Percentiles rank a stretch among this genome's conserved stretches.
Evolutionary conservation across 2,329 filamentous ascomycete genomes (phyloP).

Genomic region (Fusarium beomiforme): DNA sequence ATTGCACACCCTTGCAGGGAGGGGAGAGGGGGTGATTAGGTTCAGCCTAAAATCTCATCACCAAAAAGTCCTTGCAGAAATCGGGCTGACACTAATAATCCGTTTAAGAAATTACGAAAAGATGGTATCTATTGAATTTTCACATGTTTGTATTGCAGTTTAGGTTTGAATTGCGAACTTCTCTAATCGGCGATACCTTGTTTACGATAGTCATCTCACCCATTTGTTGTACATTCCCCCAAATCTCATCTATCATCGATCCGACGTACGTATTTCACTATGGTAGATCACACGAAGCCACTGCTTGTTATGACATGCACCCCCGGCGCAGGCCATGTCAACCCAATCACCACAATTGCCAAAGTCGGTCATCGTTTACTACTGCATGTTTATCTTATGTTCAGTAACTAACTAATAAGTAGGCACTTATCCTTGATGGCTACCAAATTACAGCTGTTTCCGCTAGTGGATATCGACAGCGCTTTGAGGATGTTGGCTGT

Average conservation of each 20-base stretch:
- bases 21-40: too few relatives aligned
- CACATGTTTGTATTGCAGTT: not conserved
- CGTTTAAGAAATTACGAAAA: too few relatives aligned
- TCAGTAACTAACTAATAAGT: not conserved
- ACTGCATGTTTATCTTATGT: too few relatives aligned
- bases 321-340: not conserved
- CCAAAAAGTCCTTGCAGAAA: not conserved
- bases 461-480: not conserved
- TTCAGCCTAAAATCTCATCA: not conserved
- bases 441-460: conserved; percentile 1
- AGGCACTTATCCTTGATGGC: not conserved
- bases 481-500: not conserved
- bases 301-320: not conserved
- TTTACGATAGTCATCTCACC: not conserved
- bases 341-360: conserved; percentile 3
- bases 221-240: not conserved
- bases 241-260: not conserved
- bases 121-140: not conserved
- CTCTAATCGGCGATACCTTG: not conserved
- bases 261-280: not conserved
- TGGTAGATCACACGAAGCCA: not conserved
- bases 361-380: not conserved
- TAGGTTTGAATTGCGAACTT: not conserved
- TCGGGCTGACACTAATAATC: not conserved
- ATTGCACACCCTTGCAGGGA: not conserved